Evolutionary conservation across 2,329 filamentous ascomycete genomes (phyloP), one percentile per base, ranked within the genome.

Genomic region (Hypoxylon sp.): DNA sequence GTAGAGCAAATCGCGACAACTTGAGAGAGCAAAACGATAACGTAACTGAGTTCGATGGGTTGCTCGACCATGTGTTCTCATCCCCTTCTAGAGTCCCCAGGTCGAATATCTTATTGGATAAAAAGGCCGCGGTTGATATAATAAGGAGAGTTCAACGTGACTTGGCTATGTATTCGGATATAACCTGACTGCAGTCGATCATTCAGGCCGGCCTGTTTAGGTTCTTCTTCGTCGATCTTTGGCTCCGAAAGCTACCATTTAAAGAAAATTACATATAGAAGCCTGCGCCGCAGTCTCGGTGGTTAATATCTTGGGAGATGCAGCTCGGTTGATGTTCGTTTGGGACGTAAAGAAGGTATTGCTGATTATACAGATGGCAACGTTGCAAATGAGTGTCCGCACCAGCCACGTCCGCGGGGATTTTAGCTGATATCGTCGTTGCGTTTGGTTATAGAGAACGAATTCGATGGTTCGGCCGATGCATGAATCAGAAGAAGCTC

Each of bases 161-260:
- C 18, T 49, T 33, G 48, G 33, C 22, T 16, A 33, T 42, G 48
- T 28, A 52, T 55, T 38, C 36, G 60, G 51, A 18, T 48, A 58
- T 58, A 53, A 52, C 48, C 33, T 45, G 48, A 54, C 42, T 6
- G 24, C 30, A 14, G 50, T 53, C 45, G 33, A 57, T 24, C 26
- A 53, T n/a, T 53, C 62, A 68, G 65, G 62, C 58, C 58, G 46
- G 58, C 58, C 53, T 50, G 61, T 38, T 58, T 24, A 16, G 38
- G 11, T 44, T 48, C 38, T 48, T 48, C 30, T 49, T 11, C 22
- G 33, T 40, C 49, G n/a, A 46, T 24, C 32, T 28, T 49, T 12
- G 18, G 57, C 30, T 54, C 36, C 33, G 36, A 30, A 28, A 45
- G 12, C 24, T 30, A 44, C 46, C 51, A 12, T 30, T 55, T 44